These are phyloP conservation scores for Aspergillus fumigatus DNA, from an alignment of 2,329 filamentous ascomycete species.

Conservation along the genomic window DNA sequence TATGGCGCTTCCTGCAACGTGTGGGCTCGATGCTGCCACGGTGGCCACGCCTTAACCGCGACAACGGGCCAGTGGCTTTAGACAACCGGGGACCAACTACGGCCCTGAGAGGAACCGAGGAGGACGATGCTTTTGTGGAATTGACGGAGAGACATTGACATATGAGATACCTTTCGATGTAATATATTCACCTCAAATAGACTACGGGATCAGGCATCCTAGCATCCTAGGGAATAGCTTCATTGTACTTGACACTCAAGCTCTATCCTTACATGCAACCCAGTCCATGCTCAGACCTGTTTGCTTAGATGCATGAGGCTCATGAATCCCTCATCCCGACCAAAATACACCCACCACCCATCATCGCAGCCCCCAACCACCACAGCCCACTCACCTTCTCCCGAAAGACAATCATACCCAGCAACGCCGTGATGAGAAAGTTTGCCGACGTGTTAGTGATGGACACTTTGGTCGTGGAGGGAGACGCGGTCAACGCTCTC, in stretches of 20 bases:
- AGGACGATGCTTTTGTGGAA: slow-evolving; percentile 45
- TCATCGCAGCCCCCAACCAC: slow-evolving; percentile 58
- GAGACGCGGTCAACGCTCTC: slow-evolving; percentile 55
- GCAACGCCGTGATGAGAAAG: slow-evolving; percentile 57
- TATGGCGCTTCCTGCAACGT: slow-evolving; percentile 36
- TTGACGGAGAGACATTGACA: slow-evolving; percentile 35
- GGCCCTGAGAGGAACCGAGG: slow-evolving; percentile 52
- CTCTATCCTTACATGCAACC: background rate
- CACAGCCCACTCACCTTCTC: slow-evolving; percentile 54
- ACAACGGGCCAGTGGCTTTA: slow-evolving; percentile 10
- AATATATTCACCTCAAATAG: background rate
- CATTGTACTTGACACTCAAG: background rate
- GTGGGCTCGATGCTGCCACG: slow-evolving; percentile 19
- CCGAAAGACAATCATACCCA: slow-evolving; percentile 55
- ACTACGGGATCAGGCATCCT: slow-evolving; percentile 3
- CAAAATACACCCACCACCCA: slow-evolving; percentile 59
- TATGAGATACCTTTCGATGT: background rate
- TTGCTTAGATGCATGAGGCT: background rate
- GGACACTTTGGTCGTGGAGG: slow-evolving; percentile 58
- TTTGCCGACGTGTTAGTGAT: slow-evolving; percentile 62
- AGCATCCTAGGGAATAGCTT: background rate
- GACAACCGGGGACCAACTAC: slow-evolving; percentile 16
- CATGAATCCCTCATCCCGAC: slow-evolving; percentile 53
- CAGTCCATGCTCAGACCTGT: background rate
- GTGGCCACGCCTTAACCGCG: slow-evolving; percentile 14